Conservation (phyloP, 805 yeast genomes). For the Suhomyces prunicola region DNA sequence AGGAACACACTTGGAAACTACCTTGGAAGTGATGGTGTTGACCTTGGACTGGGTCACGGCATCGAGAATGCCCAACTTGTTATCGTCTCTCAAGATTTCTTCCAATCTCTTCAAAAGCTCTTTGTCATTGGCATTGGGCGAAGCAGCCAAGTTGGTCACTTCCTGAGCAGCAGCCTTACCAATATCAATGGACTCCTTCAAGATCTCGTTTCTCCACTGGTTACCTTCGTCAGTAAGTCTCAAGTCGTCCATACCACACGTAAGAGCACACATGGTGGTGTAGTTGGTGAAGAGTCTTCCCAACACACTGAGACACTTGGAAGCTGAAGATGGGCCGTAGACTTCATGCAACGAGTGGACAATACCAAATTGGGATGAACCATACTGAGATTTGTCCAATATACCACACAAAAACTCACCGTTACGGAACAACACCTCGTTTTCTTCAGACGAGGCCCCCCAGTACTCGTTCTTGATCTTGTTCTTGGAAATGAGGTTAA, state of each 20-base stretch:
- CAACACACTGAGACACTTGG: conserved; percentile 83
- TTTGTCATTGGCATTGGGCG: conserved; percentile 47
- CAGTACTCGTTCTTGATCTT: conserved; percentile 93
- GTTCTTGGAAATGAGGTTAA: conserved; percentile 78
- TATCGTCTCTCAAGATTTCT: conserved; percentile 91
- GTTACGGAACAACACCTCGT: conserved; percentile 76
- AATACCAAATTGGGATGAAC: conserved; percentile 95
- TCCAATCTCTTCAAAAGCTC: conserved; percentile 87
- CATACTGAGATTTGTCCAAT: conserved; percentile 95
- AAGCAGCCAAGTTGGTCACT: conserved; percentile 75
- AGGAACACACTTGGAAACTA: conserved; percentile 92
- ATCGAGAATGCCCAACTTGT: conserved; percentile 88
- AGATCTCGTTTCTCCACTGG: conserved; percentile 78
- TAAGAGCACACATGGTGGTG: conserved; percentile 87
- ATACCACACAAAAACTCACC: conserved; percentile 93
- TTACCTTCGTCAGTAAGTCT: conserved; percentile 91
- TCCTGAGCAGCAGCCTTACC: conserved; percentile 94
- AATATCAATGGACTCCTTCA: conserved; percentile 70
- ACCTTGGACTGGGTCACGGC: conserved; percentile 94
- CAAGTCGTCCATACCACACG: conserved; percentile 99
- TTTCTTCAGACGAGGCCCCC: conserved; percentile 83
- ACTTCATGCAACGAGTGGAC: conserved; percentile 96
- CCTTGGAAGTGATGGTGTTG: conserved; percentile 88
- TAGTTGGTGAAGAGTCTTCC: conserved; percentile 95
- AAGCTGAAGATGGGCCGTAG: conserved; percentile 88